phyloP scores from a whole-genome alignment of 1,139 yeast species.

The Taiozyma sp. region DNA sequence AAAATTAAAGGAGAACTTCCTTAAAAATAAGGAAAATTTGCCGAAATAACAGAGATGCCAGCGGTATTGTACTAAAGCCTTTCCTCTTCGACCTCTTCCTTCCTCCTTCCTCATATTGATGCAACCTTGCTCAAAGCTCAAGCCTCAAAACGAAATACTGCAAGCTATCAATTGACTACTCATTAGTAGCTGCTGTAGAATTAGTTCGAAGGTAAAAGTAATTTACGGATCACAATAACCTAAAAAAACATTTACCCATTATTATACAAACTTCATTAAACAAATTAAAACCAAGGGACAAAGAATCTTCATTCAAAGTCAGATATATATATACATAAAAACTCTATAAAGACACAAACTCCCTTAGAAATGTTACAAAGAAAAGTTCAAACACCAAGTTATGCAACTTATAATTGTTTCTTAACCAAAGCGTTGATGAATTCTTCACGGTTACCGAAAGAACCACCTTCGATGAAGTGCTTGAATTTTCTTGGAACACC shows the following conservation, averaged over 20 bases:
- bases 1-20: too few species aligned
- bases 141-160: too few species aligned
- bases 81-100: too few species aligned
- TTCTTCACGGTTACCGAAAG: conserved; percentile 99
- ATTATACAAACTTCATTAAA: not conserved
- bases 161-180: too few species aligned
- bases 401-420: conserved; percentile 35
- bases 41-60: too few species aligned
- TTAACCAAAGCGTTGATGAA: conserved; percentile 97
- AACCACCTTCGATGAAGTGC: conserved; percentile 99
- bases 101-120: too few species aligned
- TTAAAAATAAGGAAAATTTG: too few species aligned
- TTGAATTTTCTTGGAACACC: conserved; percentile 98
- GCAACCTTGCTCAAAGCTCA: too few species aligned
- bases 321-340: not conserved
- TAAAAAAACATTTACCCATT: not conserved
- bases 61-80: too few species aligned
- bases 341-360: conserved; percentile 1
- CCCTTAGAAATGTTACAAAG: not conserved
- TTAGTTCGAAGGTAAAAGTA: not conserved
- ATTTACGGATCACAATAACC: not conserved
- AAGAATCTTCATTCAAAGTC: conserved; percentile 3
- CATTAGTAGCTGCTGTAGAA: too few species aligned
- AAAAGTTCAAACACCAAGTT: not conserved
- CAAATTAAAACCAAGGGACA: conserved; percentile 1